Base-by-base conservation (phyloP, 2,329 filamentous ascomycete species). In the Mycocentrospora acerina region DNA sequence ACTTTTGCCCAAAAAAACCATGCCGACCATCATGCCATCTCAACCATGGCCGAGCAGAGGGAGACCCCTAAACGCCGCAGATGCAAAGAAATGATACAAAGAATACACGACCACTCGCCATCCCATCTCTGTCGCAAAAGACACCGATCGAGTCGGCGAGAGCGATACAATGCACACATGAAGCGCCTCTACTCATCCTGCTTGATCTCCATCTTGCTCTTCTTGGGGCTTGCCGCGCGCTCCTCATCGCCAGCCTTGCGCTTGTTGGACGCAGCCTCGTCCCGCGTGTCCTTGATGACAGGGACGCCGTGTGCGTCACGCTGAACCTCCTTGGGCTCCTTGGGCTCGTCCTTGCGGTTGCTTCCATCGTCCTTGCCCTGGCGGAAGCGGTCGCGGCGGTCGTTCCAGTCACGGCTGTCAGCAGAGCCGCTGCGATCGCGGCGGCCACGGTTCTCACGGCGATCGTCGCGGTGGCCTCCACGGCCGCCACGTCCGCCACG, bases 191-290 rank as follows among this genome's bases (percentile, higher is more conserved):
- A 62, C 32, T 53, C 58, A 30, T 64, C 62, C 40, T 63, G 53
- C 55, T 61, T 62, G 48, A 64, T 56, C 51, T 59, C 55, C n/a
- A 64, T 27, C 58, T 64, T 66, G 41, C 46, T 46, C 51, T 64
- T 63, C 60, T 66, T 66, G 30, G 53, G 37, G 36, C 40, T 47
- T 22, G 42, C 44, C 3, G 38, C 44, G 26, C 40, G 42, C 18
- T 51, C 45, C 24, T 46, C 44, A 26, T 59, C 57, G 4, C 54
- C 52, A 24, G 58, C 61, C 53, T 62, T 64, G 55, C 61, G 60
- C 57, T 66, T 66, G 50, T 58, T 63, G 40, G 51, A 54, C 30
- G 48, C 47, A 17, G 38, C 38, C 10, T 54, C 48, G 13, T 30
- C 35, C 37, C 42, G 48, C 4, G 51, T 50, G 36, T 58, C 56